Conservation (phyloP, 163 green algal genomes). For the Chloromonas sp. region DNA sequence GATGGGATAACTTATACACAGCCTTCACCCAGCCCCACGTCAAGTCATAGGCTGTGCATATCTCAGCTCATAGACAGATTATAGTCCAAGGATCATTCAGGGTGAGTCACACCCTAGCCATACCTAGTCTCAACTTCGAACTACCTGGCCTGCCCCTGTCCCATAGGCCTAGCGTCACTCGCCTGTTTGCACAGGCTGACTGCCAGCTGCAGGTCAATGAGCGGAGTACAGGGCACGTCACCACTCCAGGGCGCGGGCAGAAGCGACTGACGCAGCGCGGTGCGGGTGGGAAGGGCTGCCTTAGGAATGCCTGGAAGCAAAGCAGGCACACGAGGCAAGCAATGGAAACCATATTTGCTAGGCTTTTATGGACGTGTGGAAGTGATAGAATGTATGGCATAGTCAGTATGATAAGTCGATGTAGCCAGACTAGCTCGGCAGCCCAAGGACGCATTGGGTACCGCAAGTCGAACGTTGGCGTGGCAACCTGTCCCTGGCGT, state of each 20-base stretch:
- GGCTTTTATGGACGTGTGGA: too few relatives aligned
- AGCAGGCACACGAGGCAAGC: too few relatives aligned
- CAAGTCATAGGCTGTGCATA: not conserved
- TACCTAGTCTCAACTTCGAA: too few relatives aligned
- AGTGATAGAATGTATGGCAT: too few relatives aligned
- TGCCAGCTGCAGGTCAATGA: not conserved
- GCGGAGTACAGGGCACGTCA: not conserved
- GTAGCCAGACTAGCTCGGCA: too few relatives aligned
- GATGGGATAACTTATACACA: too few relatives aligned
- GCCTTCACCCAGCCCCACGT: not conserved
- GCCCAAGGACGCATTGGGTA: too few relatives aligned
- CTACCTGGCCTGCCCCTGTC: not conserved
- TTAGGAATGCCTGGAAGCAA: not conserved
- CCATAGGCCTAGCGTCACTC: not conserved
- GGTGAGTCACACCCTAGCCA: too few relatives aligned
- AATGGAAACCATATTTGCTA: too few relatives aligned
- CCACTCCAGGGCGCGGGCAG: not conserved
- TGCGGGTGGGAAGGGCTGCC: not conserved
- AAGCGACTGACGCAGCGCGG: not conserved
- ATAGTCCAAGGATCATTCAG: not conserved
- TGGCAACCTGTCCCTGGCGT: too few relatives aligned
- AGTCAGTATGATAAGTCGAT: too few relatives aligned
- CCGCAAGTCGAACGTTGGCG: too few relatives aligned
- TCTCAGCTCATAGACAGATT: not conserved
- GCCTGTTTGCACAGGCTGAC: not conserved